phyloP scores from a whole-genome alignment of 208 protist species.

The Acanthamoeba quina region DNA sequence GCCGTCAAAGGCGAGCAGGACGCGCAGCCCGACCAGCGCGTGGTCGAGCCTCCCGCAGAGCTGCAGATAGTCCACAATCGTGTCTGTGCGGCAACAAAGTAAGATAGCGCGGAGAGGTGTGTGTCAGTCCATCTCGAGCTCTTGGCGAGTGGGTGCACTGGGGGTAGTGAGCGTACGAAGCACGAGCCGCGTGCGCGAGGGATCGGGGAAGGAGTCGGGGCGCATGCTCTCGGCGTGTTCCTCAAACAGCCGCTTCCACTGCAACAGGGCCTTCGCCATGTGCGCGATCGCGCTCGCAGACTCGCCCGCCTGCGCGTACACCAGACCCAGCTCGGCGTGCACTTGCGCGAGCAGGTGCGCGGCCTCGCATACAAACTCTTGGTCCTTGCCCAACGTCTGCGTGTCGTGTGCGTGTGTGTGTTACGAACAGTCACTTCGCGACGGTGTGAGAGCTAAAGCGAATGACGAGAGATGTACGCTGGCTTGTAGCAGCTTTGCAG shows the following conservation, averaged over 20 bases:
- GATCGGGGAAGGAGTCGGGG: not conserved
- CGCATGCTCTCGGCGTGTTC: not conserved
- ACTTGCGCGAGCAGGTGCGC: conserved; percentile 29
- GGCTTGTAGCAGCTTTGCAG: not conserved
- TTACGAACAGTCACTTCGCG: not conserved
- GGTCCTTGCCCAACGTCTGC: not conserved
- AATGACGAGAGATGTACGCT: not conserved
- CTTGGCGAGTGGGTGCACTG: not conserved
- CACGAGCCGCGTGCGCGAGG: conserved; percentile 2
- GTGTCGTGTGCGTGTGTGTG: not conserved
- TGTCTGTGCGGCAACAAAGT: not conserved
- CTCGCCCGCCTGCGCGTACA: conserved; percentile 4
- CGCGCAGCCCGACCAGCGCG: not conserved
- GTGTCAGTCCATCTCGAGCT: not conserved
- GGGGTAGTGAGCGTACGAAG: not conserved
- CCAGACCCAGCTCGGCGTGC: conserved; percentile 33
- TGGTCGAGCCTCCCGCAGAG: conserved; percentile 15
- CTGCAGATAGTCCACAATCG: conserved; percentile 45
- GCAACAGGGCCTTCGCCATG: not conserved
- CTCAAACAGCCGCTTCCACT: conserved; percentile 16
- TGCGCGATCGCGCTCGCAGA: not conserved
- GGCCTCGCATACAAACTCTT: not conserved
- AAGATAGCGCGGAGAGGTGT: not conserved
- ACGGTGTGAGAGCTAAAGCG: not conserved
- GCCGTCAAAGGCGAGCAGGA: conserved; percentile 35